Evolutionary conservation across 345 rosid species (phyloP).

Genomic region (Eucalyptus paniculata): DNA sequence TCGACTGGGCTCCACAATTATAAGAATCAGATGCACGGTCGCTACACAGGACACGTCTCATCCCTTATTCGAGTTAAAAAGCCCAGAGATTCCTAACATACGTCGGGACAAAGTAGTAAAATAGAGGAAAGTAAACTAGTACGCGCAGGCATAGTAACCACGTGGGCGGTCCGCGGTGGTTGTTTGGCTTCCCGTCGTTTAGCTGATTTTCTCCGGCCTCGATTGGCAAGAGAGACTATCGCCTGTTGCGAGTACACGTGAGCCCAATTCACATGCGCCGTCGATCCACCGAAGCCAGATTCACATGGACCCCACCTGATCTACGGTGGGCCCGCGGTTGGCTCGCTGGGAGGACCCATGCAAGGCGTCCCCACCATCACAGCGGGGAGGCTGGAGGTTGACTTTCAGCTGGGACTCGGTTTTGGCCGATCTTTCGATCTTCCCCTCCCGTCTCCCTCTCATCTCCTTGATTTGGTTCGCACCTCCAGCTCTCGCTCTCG

Average conservation of each 20-base stretch:
- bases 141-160: background rate
- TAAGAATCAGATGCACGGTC: background rate
- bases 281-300: background rate
- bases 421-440: background rate
- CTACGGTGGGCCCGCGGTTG: background rate
- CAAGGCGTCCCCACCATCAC: background rate
- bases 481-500: background rate
- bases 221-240: background rate
- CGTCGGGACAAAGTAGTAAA: background rate
- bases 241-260: background rate
- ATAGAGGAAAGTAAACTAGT: background rate
- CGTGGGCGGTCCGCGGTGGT: background rate
- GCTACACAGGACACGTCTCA: too few relatives aligned
- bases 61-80: background rate
- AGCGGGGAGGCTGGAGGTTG: background rate
- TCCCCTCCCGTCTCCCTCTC: background rate
- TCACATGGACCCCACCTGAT: background rate
- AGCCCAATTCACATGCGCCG: background rate
- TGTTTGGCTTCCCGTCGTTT: background rate
- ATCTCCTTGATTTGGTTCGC: background rate
- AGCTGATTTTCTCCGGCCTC: background rate
- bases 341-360: background rate
- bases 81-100: background rate
- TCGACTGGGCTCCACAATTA: background rate
- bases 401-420: background rate